Percentiles rank a stretch among this genome's conserved stretches.
Evolutionary conservation across 78 protist genomes (phyloP).

Genomic region (Goniomonas avonlea): DNA sequence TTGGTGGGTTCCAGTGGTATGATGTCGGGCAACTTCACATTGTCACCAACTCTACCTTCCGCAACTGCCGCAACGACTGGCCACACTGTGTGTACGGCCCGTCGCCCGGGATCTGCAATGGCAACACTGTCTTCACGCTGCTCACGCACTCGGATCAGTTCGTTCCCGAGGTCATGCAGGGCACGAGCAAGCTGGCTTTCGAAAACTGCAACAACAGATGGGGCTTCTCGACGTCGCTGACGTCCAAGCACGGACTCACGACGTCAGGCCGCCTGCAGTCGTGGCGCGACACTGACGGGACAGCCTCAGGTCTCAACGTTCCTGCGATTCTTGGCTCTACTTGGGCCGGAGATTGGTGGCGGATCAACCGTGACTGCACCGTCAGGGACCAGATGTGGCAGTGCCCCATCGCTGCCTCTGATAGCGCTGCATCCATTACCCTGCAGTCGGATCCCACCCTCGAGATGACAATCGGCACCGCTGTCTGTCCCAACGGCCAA

Average conservation of each 20-base stretch:
- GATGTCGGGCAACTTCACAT: not conserved
- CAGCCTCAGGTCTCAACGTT: not conserved
- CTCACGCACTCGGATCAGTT: not conserved
- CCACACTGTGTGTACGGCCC: too few species aligned
- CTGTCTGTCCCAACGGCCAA: not conserved
- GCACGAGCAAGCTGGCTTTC: not conserved
- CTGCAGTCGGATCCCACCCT: not conserved
- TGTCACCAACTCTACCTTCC: not conserved
- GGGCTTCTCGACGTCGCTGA: not conserved
- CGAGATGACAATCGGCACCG: not conserved
- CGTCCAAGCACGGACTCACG: not conserved
- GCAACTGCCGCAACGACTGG: too few species aligned
- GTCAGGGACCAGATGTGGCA: not conserved
- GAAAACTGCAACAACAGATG: not conserved
- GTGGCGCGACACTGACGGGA: conserved; percentile 1
- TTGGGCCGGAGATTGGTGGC: not conserved
- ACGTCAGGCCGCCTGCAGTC: not conserved
- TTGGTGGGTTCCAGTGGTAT: conserved; percentile 2
- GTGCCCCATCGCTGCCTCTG: not conserved
- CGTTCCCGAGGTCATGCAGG: conserved; percentile 3
- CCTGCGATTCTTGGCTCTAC: not conserved
- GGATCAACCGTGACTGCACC: not conserved
- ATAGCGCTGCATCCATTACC: not conserved
- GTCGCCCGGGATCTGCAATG: not conserved
- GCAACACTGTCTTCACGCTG: not conserved